phyloP scores from a whole-genome alignment of 352 stramenopile genomes.

The Globisporangium heterothallicum region DNA sequence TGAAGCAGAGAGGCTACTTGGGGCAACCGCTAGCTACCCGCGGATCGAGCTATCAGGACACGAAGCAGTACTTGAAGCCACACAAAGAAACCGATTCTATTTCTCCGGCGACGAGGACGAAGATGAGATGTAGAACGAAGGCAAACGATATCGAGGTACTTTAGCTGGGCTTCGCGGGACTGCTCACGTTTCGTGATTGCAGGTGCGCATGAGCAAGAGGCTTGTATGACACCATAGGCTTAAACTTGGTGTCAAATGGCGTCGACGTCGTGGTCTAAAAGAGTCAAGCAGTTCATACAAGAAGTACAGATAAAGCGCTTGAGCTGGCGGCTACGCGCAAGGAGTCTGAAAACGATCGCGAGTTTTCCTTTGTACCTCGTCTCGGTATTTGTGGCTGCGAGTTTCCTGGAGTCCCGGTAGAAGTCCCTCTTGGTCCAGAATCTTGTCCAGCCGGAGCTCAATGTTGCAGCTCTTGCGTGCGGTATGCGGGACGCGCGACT shows the following conservation, averaged over 20 bases:
- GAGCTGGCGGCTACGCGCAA: too few species aligned
- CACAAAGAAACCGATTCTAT: constrained; percentile 31
- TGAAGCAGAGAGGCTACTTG: constrained; percentile 1
- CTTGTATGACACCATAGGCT: constrained; percentile 22
- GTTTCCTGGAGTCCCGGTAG: constrained; percentile 49
- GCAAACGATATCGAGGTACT: not conserved
- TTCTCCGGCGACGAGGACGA: constrained; percentile 29
- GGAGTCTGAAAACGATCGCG: too few species aligned
- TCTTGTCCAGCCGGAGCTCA: constrained; percentile 47
- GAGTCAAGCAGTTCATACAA: not conserved
- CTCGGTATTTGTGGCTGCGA: constrained; percentile 45
- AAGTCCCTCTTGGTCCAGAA: constrained; percentile 52
- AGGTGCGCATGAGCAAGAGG: constrained; percentile 14
- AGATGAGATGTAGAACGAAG: constrained; percentile 6
- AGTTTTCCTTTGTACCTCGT: constrained; percentile 22
- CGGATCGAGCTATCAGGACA: constrained; percentile 31
- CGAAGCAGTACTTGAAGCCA: constrained; percentile 36
- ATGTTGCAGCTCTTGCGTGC: constrained; percentile 59
- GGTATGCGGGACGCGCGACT: constrained; percentile 45
- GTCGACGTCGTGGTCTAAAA: constrained; percentile 16
- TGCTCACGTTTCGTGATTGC: too few species aligned
- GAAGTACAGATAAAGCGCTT: not conserved
- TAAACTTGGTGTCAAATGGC: constrained; percentile 35
- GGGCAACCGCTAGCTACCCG: constrained; percentile 10
- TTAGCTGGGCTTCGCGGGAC: too few species aligned